phyloP scores from a whole-genome alignment of 495 filamentous ascomycete species.

The Talaromyces wortmannii region DNA sequence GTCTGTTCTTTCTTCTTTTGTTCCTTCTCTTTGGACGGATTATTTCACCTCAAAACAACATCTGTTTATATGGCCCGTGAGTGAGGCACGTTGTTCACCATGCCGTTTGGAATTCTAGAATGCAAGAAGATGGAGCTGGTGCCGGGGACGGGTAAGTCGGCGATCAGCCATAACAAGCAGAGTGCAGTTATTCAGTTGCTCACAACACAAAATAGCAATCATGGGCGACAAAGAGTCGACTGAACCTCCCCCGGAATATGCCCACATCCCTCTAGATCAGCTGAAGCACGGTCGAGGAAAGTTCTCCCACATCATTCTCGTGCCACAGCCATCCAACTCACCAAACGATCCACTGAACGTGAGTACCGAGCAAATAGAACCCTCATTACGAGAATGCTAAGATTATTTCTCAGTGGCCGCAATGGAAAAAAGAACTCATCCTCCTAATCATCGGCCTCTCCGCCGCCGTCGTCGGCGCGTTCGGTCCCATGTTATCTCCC shows the following conservation, averaged over 20 bases:
- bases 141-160: slow-evolving; percentile 1
- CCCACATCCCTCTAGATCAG: slow-evolving; percentile 25
- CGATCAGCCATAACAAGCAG: too few relatives aligned
- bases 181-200: neutral
- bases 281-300: slow-evolving; percentile 45
- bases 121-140: slow-evolving; percentile 1
- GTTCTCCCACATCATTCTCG: slow-evolving; percentile 38
- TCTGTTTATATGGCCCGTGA: too few relatives aligned
- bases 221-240: slow-evolving; percentile 28
- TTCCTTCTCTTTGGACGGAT: too few relatives aligned
- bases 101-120: slow-evolving; percentile 4
- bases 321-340: slow-evolving; percentile 47
- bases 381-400: neutral
- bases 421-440: slow-evolving; percentile 47
- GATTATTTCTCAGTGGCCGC: slow-evolving; percentile 23
- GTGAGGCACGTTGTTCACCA: neutral
- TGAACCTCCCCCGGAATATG: slow-evolving; percentile 36
- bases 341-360: slow-evolving; percentile 48
- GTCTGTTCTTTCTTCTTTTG: too few relatives aligned
- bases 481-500: slow-evolving; percentile 48
- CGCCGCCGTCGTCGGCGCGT: slow-evolving; percentile 47
- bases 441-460: slow-evolving; percentile 46
- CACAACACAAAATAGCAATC: slow-evolving; percentile 19
- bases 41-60: too few relatives aligned
- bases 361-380: neutral